Conservation (phyloP, 108 stramenopile genomes). For the Mediolabrus comicus region DNA sequence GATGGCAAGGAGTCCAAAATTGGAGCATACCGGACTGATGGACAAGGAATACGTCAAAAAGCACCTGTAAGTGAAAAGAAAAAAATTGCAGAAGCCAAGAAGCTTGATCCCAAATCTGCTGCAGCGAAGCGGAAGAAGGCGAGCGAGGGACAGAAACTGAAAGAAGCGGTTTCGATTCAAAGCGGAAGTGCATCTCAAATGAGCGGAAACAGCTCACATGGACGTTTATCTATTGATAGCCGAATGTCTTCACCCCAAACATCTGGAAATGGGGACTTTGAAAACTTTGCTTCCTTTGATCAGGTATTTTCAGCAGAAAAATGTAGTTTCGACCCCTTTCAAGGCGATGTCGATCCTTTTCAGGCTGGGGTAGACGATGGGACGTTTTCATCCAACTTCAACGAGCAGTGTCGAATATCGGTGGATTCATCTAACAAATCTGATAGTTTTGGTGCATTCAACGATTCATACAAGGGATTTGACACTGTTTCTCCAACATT, state of each 20-base stretch:
- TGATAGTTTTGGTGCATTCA: background rate
- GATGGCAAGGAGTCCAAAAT: conserved; percentile 28
- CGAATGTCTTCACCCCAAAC: background rate
- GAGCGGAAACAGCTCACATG: background rate
- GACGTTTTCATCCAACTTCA: conserved; percentile 10
- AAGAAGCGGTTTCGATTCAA: conserved; percentile 21
- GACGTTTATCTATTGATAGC: conserved; percentile 5
- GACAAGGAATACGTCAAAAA: conserved; percentile 55
- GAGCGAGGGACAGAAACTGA: conserved; percentile 18
- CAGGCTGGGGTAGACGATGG: background rate
- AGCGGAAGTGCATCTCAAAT: conserved; percentile 1
- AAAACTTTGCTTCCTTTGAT: conserved; percentile 38
- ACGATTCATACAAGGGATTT: background rate
- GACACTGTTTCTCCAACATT: background rate
- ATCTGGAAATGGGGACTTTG: background rate
- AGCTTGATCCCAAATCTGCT: conserved; percentile 79
- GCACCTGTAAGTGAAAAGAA: conserved; percentile 8
- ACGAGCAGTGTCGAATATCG: conserved; percentile 17
- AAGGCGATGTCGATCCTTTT: background rate
- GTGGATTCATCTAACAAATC: conserved; percentile 1
- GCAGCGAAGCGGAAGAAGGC: conserved; percentile 70
- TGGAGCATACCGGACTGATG: conserved; percentile 78
- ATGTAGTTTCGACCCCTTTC: conserved; percentile 23
- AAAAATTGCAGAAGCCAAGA: conserved; percentile 62
- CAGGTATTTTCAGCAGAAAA: conserved; percentile 19